Evolutionary conservation across 2,329 filamentous ascomycete species (phyloP), one percentile per base, ranked within the genome.

Genomic region (Aureobasidium sp.): DNA sequence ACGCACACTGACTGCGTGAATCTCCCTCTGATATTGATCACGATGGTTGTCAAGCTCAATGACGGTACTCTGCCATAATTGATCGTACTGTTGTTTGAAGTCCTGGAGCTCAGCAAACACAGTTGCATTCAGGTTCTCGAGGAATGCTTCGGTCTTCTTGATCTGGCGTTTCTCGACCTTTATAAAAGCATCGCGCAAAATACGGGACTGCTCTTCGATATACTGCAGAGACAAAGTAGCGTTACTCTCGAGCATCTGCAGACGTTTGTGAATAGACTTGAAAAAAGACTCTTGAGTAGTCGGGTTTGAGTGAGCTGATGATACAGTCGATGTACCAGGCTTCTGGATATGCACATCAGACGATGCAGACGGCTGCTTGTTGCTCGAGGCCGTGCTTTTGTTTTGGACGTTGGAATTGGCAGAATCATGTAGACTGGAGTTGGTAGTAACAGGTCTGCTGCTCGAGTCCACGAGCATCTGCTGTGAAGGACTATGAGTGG

Each of bases 41-140:
- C 91, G 87, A 73, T 97, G 93, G 45, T 86, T 87, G 72, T 97
- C 91, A 15, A 97, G 84, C 34, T 95, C 92, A 61, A 96, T 87
- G 25, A 97, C 88, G 12, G 95, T 97, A 22, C 89, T 93, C 74
- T 96, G 92, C 92, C 93, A 97, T 14, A 97, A 86, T 70, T 97
- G 90, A 71, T 97, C 93, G 73, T 97, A 97, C 72, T 97, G 89
- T 63, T 87, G 85, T 58, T 90, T 84, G 65, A 94, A 88, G 55
- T 82, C 85, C 65, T 85, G 85, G 39, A 96, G 79, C 73, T 99
- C 94, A 17, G 84, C 82, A 42, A 96, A 82, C 0, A 97, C 91
- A 0, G 92, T 97, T 51, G 80, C 81, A 73, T 99, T 99, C n/a
- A 99, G 80, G 41, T 85, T 85, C 64, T 91, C 85, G 15, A 97